These are phyloP conservation scores for Suillus subaureus DNA, from an alignment of 768 basidiomycete genomes.

Conservation along the genomic window DNA sequence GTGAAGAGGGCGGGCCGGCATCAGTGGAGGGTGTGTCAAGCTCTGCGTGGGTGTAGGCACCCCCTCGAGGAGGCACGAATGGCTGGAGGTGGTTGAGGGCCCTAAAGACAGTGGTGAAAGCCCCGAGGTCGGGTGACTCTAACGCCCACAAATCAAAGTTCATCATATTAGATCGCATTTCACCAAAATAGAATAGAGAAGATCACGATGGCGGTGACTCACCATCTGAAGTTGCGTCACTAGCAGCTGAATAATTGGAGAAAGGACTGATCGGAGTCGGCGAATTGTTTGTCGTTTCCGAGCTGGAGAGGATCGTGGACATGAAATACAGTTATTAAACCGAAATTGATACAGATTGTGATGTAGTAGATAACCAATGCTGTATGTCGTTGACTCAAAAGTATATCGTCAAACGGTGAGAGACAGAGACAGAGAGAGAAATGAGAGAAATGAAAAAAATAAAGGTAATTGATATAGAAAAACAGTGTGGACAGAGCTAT, in stretches of 20 bases:
- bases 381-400: slow-evolving; percentile 1
- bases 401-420: not conserved
- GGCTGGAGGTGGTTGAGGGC: slow-evolving; percentile 62
- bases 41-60: slow-evolving; percentile 19
- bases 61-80: slow-evolving; percentile 32
- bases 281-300: slow-evolving; percentile 36
- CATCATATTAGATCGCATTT: not conserved
- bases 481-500: not conserved
- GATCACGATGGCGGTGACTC: slow-evolving; percentile 9
- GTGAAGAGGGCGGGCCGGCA: slow-evolving; percentile 24
- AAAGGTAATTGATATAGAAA: not conserved
- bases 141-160: slow-evolving; percentile 10
- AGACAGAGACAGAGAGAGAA: not conserved
- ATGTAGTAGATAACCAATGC: not conserved
- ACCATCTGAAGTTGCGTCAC: slow-evolving; percentile 60
- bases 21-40: slow-evolving; percentile 33
- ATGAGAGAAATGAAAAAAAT: not conserved
- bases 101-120: slow-evolving; percentile 70
- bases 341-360: slow-evolving; percentile 2
- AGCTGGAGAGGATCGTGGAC: slow-evolving; percentile 37
- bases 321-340: slow-evolving; percentile 13
- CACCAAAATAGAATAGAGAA: not conserved
- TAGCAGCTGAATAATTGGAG: slow-evolving; percentile 40
- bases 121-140: slow-evolving; percentile 75
- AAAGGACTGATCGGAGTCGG: slow-evolving; percentile 41